Conservation (phyloP, 495 filamentous ascomycete genomes). For the Lophium mytilinum region DNA sequence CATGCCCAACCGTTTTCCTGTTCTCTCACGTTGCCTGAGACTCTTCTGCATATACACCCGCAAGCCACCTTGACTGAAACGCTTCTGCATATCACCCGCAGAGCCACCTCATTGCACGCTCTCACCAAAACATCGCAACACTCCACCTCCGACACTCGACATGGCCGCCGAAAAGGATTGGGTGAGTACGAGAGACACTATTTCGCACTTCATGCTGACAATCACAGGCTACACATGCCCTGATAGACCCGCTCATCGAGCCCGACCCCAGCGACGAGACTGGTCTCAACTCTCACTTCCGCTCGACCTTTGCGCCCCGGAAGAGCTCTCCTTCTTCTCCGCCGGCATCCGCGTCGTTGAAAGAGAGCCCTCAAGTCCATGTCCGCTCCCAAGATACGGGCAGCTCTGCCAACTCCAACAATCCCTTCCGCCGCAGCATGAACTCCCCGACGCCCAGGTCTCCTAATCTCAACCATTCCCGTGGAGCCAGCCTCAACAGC, state of each 20-base stretch:
- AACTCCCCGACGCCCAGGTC: slow-evolving; percentile 12
- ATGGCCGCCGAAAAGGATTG: slow-evolving; percentile 23
- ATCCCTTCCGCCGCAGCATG: slow-evolving; percentile 28
- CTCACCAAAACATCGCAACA: neutral
- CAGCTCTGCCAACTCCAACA: slow-evolving; percentile 29
- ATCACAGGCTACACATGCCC: slow-evolving; percentile 44
- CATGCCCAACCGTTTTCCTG: neutral
- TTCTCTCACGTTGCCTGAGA: neutral
- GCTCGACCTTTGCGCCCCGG: slow-evolving; percentile 30
- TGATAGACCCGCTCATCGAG: slow-evolving; percentile 51
- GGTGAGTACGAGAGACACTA: slow-evolving; percentile 4
- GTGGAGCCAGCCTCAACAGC: slow-evolving; percentile 9
- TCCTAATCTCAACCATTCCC: slow-evolving; percentile 27
- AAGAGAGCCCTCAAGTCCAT: slow-evolving; percentile 1
- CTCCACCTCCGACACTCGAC: neutral
- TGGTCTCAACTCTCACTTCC: slow-evolving; percentile 43
- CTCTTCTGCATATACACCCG: neutral
- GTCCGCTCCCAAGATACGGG: slow-evolving; percentile 21
- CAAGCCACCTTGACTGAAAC: neutral
- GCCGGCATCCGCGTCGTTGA: slow-evolving; percentile 20
- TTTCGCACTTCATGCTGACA: slow-evolving; percentile 2
- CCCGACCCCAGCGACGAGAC: slow-evolving; percentile 48
- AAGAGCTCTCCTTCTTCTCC: slow-evolving; percentile 17
- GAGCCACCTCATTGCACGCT: neutral
- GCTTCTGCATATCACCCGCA: neutral